A percentile compares a stretch with the other conserved stretches of the same genome.
These are phyloP conservation scores for Pouteria campechiana DNA, from an alignment of 179 eudicot species.

Conservation along the genomic window DNA sequence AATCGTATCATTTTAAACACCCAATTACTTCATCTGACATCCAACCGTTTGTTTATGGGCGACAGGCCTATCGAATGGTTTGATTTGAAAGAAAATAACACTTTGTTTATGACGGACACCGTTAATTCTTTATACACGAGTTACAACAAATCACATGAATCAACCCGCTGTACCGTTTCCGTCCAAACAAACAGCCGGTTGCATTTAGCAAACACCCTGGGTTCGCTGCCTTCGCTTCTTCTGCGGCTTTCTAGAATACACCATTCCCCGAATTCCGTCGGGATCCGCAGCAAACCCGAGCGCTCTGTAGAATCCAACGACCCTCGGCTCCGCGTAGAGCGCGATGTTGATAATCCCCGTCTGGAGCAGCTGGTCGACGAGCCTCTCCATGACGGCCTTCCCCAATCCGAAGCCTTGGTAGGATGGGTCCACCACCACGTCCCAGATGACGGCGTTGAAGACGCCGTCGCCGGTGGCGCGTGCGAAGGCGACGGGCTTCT, in stretches of 20 bases:
- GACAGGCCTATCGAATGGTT: too few relatives aligned
- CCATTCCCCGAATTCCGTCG: slow-evolving; percentile 94
- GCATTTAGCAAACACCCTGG: too few relatives aligned
- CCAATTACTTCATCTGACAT: too few relatives aligned
- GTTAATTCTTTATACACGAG: too few relatives aligned
- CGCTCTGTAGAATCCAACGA: slow-evolving; percentile 81
- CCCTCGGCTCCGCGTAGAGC: slow-evolving; percentile 91
- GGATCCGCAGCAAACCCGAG: slow-evolving; percentile 85
- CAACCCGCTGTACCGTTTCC: too few relatives aligned
- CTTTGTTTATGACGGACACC: too few relatives aligned
- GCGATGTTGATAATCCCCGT: slow-evolving; percentile 77
- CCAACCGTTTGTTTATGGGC: too few relatives aligned
- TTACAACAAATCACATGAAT: too few relatives aligned
- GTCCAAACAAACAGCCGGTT: too few relatives aligned
- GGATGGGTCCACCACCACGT: slow-evolving; percentile 84
- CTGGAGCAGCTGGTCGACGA: slow-evolving; percentile 40
- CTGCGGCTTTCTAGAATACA: slow-evolving; percentile 54
- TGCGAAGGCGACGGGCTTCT: slow-evolving; percentile 80
- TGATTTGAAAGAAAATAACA: too few relatives aligned
- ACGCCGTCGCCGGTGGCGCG: slow-evolving; percentile 96
- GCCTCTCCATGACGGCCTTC: slow-evolving; percentile 84
- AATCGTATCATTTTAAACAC: too few relatives aligned
- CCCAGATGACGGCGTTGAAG: slow-evolving; percentile 93
- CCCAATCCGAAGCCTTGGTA: slow-evolving; percentile 90
- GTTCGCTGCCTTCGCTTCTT: too few relatives aligned